Evolutionary conservation across 2,329 filamentous ascomycete species (phyloP).

Genomic region (Trichoderma afroharzianum): DNA sequence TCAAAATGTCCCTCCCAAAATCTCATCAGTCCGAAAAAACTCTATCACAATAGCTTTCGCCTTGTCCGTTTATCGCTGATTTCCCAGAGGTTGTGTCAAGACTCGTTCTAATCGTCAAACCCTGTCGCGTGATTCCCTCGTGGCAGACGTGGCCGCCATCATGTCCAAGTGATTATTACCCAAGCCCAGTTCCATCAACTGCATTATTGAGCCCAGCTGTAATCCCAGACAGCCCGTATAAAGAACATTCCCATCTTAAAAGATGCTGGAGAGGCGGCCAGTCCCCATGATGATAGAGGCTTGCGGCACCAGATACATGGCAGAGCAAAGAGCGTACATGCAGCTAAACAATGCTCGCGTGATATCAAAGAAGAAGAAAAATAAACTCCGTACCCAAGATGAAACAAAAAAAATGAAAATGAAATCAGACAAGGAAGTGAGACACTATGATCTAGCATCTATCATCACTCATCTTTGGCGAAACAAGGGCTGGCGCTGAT

Average conservation of each 20-base stretch:
- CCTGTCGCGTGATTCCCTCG: not conserved
- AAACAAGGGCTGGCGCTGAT: not conserved
- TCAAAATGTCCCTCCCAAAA: not conserved
- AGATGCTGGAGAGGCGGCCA: not conserved
- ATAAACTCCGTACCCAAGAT: not conserved
- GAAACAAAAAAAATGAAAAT: not conserved
- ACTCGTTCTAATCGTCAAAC: not conserved
- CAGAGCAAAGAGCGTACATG: not conserved
- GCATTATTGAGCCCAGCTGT: not conserved
- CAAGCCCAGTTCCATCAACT: not conserved
- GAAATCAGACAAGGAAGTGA: not conserved
- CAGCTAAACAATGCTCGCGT: not conserved
- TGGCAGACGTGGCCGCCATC: not conserved
- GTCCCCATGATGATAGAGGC: not conserved
- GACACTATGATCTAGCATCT: constrained; percentile 5
- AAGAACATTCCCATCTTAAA: not conserved
- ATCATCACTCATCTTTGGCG: not conserved
- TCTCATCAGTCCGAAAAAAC: not conserved
- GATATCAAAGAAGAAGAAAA: not conserved
- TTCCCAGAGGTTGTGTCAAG: not conserved
- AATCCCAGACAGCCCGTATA: not conserved
- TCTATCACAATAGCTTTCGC: not conserved
- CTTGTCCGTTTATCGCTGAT: not conserved
- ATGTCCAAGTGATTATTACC: not conserved
- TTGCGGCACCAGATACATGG: not conserved